A percentile compares a stretch with the other conserved stretches of the same genome.
These are phyloP conservation scores for Panicum virgatum DNA, from an alignment of 202 grass and related monocot species.

Conservation along the genomic window DNA sequence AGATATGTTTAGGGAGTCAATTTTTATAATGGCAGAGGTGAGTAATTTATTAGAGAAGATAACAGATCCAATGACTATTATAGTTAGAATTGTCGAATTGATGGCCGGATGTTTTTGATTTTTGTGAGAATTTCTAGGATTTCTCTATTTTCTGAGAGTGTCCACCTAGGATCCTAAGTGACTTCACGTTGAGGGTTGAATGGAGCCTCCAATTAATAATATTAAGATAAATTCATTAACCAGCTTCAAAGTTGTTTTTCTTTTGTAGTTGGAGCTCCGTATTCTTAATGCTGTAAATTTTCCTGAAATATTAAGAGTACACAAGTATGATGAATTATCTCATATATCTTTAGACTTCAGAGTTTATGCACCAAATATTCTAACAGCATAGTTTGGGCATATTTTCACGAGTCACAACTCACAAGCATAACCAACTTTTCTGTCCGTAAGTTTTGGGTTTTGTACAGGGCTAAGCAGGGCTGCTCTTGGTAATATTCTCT, in stretches of 20 bases:
- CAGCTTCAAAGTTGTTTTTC: neutral
- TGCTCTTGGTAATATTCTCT: conserved; percentile 62
- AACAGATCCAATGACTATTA: too few species aligned
- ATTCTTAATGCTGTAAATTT: neutral
- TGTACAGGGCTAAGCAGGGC: conserved; percentile 95
- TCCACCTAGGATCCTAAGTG: too few species aligned
- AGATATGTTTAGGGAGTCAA: too few species aligned
- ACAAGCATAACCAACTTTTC: neutral
- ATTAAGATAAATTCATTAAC: neutral
- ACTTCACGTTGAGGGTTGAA: too few species aligned
- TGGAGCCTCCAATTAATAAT: too few species aligned
- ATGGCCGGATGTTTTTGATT: too few species aligned
- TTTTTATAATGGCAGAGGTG: too few species aligned
- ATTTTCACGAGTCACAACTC: neutral
- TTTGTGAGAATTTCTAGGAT: too few species aligned
- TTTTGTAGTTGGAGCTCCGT: neutral
- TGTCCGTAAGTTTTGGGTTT: conserved; percentile 81
- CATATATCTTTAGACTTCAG: neutral
- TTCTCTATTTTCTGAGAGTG: too few species aligned
- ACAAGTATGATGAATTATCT: neutral
- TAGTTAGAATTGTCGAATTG: too few species aligned
- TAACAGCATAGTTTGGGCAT: neutral
- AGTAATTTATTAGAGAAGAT: too few species aligned
- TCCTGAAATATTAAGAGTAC: neutral
- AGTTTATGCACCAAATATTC: neutral